Percentiles rank a stretch among this genome's conserved stretches.
phyloP scores from a whole-genome alignment of 495 filamentous ascomycete genomes.

The Penicillium crystallinum region DNA sequence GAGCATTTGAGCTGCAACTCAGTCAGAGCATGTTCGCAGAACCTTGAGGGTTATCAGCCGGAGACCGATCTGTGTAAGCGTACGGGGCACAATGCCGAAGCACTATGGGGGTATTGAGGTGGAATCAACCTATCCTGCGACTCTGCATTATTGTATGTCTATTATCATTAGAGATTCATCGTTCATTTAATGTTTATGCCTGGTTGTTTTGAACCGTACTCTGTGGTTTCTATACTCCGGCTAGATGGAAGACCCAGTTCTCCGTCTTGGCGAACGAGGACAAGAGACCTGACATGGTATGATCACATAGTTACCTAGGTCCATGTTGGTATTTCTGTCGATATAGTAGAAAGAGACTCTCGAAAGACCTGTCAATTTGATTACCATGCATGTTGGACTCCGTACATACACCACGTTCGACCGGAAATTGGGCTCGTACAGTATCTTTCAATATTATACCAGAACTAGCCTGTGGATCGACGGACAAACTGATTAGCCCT shows the following conservation, averaged over 20 bases:
- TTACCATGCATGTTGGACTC: background rate
- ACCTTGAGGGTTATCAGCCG: background rate
- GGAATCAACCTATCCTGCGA: background rate
- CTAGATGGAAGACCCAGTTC: background rate
- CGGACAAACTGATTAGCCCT: conserved; percentile 18
- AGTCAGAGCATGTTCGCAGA: conserved; percentile 8
- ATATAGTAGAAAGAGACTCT: no score
- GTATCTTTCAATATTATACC: conserved; percentile 2
- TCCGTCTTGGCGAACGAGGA: background rate
- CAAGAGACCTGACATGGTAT: background rate
- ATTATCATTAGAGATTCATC: background rate
- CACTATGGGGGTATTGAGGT: background rate
- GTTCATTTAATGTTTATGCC: background rate
- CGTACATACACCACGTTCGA: background rate
- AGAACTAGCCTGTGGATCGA: conserved; percentile 7
- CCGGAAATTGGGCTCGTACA: background rate
- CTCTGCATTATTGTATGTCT: background rate
- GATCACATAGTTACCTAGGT: background rate
- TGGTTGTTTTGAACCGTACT: background rate
- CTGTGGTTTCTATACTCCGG: background rate
- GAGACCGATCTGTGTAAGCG: background rate
- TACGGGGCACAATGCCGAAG: background rate
- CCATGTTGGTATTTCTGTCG: no score
- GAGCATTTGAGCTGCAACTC: conserved; percentile 1
- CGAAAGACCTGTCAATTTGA: background rate